Base-by-base conservation (phyloP, 2,329 filamentous ascomycete species). In the Leptosphaerulina australis region DNA sequence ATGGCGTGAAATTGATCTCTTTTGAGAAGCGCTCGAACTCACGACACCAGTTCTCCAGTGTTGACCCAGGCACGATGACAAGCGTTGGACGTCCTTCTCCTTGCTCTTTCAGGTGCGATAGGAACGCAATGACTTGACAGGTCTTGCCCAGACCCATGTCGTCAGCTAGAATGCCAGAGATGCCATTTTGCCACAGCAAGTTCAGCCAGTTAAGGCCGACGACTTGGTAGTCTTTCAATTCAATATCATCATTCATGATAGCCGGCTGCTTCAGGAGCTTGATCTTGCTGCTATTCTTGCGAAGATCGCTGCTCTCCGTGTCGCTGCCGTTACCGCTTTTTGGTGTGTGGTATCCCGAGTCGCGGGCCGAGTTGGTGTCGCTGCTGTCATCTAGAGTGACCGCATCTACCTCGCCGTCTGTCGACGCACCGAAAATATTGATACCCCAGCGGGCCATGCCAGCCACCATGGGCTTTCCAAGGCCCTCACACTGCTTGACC, bases 71-170 rank as follows among this genome's bases (percentile, higher is more conserved):
- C 1, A 97, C 94, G 21, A 99, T 86, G 28, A 99, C 83, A 26
- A 99, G 76, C 68, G 96, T 85, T 77, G 77, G 91, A 65, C 90
- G 91, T 77, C 66, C 84, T 67, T 76, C 80, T 56, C 76, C 84
- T 22, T 83, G 83, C 66, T 91, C 85, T 12, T 89, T 85, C 20
- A 99, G 78, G 63, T 96, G 87, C 12, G 91, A 88, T 35, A 99
- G 81, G 64, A 99, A 91, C 0, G 91, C 86, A 60, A 99, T 96
- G 55, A 97, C 91, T 67, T 99, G 93, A 63, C 91, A 97, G 0
- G 94, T 99, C 79, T 99, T 99, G 35, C 94, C 94, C 30, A 84
- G 65, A 41, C 90, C 94, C 94, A 99, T 99, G 69, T 99, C 94
- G 69, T 99, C 94, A 1, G 94, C 94, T 14, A 99, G 79, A 48